Conservation (phyloP, 2,329 filamentous ascomycete species). For the Fusarium sp. region DNA sequence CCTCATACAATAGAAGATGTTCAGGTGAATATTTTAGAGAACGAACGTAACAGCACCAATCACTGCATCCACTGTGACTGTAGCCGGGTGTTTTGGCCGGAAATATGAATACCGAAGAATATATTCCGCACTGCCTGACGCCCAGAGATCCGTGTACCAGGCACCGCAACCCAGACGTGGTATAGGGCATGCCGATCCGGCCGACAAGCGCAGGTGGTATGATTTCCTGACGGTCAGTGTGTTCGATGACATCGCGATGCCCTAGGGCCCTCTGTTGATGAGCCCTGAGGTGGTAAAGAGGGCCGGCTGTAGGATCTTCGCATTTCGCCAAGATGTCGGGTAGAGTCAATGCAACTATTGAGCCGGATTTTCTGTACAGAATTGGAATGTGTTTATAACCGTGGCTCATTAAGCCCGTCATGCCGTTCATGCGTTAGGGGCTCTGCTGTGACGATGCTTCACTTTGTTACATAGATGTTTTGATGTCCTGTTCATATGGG, state of each 20-base stretch:
- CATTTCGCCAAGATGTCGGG: background rate
- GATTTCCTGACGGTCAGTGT: background rate
- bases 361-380: background rate
- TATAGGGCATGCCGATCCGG: conserved; percentile 1
- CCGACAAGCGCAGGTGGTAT: conserved; percentile 1
- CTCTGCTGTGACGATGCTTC: background rate
- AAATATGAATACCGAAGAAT: background rate
- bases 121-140: background rate
- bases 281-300: background rate
- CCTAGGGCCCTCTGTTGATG: background rate
- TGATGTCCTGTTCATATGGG: background rate
- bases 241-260: background rate
- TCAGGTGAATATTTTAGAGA: background rate
- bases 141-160: conserved; percentile 2
- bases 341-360: background rate
- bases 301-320: background rate
- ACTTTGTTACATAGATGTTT: background rate
- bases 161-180: background rate
- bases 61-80: background rate
- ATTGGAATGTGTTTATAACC: background rate
- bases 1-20: background rate
- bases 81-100: background rate
- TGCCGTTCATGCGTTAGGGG: background rate
- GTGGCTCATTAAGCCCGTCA: background rate
- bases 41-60: background rate